Percentiles rank a stretch among this genome's conserved stretches.
phyloP scores from a whole-genome alignment of 2,329 filamentous ascomycete genomes.

The Tolypocladium capitatum region DNA sequence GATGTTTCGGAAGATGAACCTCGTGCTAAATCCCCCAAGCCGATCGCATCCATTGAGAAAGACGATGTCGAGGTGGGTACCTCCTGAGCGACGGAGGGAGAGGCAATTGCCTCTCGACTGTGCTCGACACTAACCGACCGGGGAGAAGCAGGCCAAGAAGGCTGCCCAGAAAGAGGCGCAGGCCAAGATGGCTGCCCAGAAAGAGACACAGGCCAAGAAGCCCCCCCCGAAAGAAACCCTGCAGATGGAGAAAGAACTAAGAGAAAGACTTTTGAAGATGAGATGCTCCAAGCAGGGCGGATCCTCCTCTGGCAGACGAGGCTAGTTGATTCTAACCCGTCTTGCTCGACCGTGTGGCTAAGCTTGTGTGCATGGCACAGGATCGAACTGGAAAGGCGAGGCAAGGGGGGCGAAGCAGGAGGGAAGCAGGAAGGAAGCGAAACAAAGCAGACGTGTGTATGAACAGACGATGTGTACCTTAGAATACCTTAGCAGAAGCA shows the following conservation, averaged over 20 bases:
- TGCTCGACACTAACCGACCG: conserved; percentile 5
- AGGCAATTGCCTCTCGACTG: not conserved
- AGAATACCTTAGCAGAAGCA: not conserved
- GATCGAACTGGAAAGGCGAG: not conserved
- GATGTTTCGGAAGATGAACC: conserved; percentile 33
- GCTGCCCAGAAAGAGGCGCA: conserved; percentile 1
- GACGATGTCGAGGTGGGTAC: conserved; percentile 13
- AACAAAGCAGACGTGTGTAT: not conserved
- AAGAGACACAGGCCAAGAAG: conserved; percentile 4
- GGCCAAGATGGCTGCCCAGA: conserved; percentile 2
- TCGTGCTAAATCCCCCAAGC: conserved; percentile 8
- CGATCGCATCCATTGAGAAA: conserved; percentile 5
- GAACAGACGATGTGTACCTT: not conserved
- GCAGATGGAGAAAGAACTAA: conserved; percentile 1
- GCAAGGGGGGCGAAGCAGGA: not conserved
- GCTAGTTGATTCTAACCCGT: conserved; percentile 5
- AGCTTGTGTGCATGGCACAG: not conserved
- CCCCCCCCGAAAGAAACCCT: not conserved
- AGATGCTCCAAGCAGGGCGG: conserved; percentile 17
- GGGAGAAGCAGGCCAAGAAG: conserved; percentile 4
- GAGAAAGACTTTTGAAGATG: conserved; percentile 1
- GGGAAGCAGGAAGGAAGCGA: not conserved
- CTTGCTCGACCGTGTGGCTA: not conserved
- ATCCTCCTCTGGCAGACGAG: conserved; percentile 1
- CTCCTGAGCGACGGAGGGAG: conserved; percentile 1